Evolutionary conservation across 495 filamentous ascomycete species (phyloP), one percentile per base, ranked within the genome.

Genomic region (Jackrogersella multiformis): DNA sequence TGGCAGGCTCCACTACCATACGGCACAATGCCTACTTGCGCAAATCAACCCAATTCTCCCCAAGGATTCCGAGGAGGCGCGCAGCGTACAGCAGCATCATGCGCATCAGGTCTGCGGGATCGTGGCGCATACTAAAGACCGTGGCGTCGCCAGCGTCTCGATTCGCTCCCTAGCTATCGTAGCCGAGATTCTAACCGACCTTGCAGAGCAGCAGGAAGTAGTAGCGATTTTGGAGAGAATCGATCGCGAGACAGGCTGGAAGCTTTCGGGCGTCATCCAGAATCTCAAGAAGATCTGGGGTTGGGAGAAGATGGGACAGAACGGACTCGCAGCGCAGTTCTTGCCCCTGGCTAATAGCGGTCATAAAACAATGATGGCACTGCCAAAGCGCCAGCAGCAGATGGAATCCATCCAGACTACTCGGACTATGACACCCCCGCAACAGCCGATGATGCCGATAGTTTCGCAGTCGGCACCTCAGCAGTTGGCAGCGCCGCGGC

Each of bases 1-100:
- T 38, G 93, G 90, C 8, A 87, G 92, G 8, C 83, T 97, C n/a
- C 92, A 97, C 66, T 98, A 96, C 73, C 94, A 97, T 71, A 94
- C 90, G 0, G 86, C 90, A 26, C 88, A 93, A 76, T 87, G 89
- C 56, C 74, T 97, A 8, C 83, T 98, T n/a, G 84, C 90, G 2
- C 92, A 93, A 66, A 88, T 86, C 20, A 88, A 97, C 73, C 94
- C 94, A 0, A 75, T 79, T 15, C 73, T 70, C 0, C 67, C 62
- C 13, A 72, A 86, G 15, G 82, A 84, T 38, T 83, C 82, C 9
- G 82, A 87, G 3, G 89, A 93, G 57, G 91, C 94, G 86, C 86
- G 81, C 39, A 81, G 85, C 10, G 80, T 89, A 60, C 87, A 90
- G 68, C 81, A 88, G 53, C 81, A 82, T 42, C 91, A 97, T 74